Base-by-base conservation (phyloP, 2,329 filamentous ascomycete species). In the Zymoseptoria crescenta region DNA sequence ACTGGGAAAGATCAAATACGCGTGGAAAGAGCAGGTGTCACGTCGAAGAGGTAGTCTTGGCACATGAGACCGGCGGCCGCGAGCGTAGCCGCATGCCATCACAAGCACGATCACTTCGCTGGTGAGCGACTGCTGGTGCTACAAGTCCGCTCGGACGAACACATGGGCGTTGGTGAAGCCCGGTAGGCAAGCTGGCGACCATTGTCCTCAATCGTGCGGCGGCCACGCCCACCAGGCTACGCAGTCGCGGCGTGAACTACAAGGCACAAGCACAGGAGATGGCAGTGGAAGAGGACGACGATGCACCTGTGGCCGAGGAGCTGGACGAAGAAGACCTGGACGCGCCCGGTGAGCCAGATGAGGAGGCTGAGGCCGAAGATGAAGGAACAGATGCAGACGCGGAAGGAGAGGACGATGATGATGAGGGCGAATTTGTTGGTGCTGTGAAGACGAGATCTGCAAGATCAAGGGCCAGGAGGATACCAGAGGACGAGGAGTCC, bases 391-490 rank as follows among this genome's bases (percentile, higher is more conserved):
- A 78, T 45, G 69, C 74, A n/a, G 76, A 85, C 63, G 81, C 78
- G 28, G 83, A 77, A 54, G 76, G 74, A 21, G 80, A 77, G 52
- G 74, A 74, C n/a, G 79, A 76, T 50, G 75, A 76, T 56, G 76
- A 77, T 20, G 76, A 81, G 49, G 77, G 76, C 72, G 77, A 80
- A 59, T 64, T 72, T 20, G 71, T 73, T n/a, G 70, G 70, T 45
- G 65, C 77, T 64, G 65, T 74, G 64, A 56, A 75, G 62, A 72
- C 68, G 50, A 64, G 70, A 51, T 66, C 70, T 51, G 62, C 64
- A 49, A 74, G 63, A 70, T 73, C 54, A 70, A 74, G 66, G 49
- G 35, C 35, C 35, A 13, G 13, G 13, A 66, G 65, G 55, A 59
- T 54, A 19, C 70, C 74, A 27, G 67, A 73, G 19, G 74, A 75